Evolutionary conservation across 495 filamentous ascomycete genomes (phyloP), one percentile per base, ranked within the genome.

Genomic region (Eremomyces bilateralis): DNA sequence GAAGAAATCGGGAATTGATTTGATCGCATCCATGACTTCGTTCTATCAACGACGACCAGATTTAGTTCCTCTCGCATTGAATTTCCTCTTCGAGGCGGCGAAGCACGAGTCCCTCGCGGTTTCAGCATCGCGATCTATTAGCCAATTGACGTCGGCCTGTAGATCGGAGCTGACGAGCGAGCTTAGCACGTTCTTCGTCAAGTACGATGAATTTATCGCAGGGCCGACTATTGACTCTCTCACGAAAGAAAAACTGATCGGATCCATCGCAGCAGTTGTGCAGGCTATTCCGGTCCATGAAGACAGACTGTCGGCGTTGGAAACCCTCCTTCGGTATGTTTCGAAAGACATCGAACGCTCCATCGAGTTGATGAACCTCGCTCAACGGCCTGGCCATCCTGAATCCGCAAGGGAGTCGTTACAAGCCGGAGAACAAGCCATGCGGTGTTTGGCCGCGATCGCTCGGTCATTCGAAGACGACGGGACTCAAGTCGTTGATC

Each of bases 211-310:
- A 13, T 76, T 85, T 42, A 57, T 63, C 22, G 53, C 52, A 20
- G 68, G 65, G 33, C 60, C 62, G 17, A 67, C 63, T 3, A 62
- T 76, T 4, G 79, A 82, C 19, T 62, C 64, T 11, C 55, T 68
- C 18, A 76, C 73, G 0, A 85, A 92, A 57, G 79, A 88, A 42
- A 68, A 65, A 29, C 69, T 95, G 2, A 53, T 92, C 10, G 77
- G 79, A 38, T 81, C 73, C 4, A 85, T 94, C 35, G 70, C 82
- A 4, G 70, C 73, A 11, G 79, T 95, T 36, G 69, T 91, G 22
- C 81, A 93, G 45, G 80, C 76, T 21, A 53, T 88, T 19, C 59
- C 65, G 4, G 56, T 64, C 0, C 73, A 88, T 34, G 55, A 63
- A 25, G 53, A 66, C 25, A 78, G 78, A 48, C 51, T 68, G 2